Evolutionary conservation across 192 early-diverging fungal species (phyloP).

Genomic region (Allomyces arbusculus): DNA sequence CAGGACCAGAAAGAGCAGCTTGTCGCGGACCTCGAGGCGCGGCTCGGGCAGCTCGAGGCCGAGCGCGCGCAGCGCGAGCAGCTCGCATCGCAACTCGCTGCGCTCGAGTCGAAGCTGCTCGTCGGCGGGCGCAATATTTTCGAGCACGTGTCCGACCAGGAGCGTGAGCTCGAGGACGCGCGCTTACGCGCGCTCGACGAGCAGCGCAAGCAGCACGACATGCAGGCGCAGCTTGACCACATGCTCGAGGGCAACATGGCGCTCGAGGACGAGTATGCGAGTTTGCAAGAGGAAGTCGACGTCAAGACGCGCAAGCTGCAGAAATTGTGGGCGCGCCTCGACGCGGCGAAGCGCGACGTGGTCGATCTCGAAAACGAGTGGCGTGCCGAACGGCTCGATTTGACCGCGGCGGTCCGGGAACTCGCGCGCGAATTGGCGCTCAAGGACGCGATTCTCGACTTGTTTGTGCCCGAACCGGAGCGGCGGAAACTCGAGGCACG

Average conservation of each 20-base stretch:
- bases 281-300: constrained; percentile 42
- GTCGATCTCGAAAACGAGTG: constrained; percentile 39
- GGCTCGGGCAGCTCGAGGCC: constrained; percentile 23
- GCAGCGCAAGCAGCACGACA: constrained; percentile 18
- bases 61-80: constrained; percentile 23
- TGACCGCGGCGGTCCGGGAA: constrained; percentile 37
- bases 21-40: constrained; percentile 23
- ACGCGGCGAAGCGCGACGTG: constrained; percentile 29
- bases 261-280: constrained; percentile 37
- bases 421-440: constrained; percentile 29
- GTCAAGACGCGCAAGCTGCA: constrained; percentile 36
- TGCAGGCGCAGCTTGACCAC: constrained; percentile 23
- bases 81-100: constrained; percentile 18
- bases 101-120: constrained; percentile 32
- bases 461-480: constrained; percentile 35
- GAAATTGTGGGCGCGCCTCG: constrained; percentile 33
- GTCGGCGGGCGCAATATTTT: constrained; percentile 31
- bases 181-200: constrained; percentile 23
- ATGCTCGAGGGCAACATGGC: constrained; percentile 33
- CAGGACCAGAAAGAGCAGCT: constrained; percentile 30
- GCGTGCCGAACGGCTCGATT: constrained; percentile 29
- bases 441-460: constrained; percentile 30
- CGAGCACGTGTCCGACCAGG: constrained; percentile 25
- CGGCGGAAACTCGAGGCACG: constrained; percentile 22
- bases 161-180: constrained; percentile 21